These are phyloP conservation scores for Yamadazyma sp. DNA, from an alignment of 805 yeast species.

Conservation along the genomic window DNA sequence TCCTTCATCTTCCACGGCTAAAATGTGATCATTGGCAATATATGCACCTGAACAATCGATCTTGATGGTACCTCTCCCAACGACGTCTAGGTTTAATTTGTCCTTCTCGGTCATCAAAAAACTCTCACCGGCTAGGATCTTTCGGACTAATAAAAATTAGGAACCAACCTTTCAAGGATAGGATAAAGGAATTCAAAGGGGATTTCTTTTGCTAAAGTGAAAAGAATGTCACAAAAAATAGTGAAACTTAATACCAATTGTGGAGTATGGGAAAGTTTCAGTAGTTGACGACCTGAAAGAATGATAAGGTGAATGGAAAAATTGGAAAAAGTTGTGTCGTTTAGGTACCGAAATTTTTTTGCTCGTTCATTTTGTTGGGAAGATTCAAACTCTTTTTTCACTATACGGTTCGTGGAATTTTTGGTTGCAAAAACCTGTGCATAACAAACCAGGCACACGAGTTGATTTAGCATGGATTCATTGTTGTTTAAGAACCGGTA, in stretches of 20 bases:
- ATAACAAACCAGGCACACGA: neutral
- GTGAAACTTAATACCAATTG: too few species aligned
- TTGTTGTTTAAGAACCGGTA: conserved; percentile 5
- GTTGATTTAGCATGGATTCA: conserved; percentile 1
- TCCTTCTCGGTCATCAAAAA: conserved; percentile 4
- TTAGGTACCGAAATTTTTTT: neutral
- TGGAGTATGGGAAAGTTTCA: too few species aligned
- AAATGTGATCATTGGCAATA: conserved; percentile 42
- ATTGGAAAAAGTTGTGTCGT: conserved; percentile 1
- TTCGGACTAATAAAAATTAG: too few species aligned
- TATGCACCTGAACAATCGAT: conserved; percentile 48
- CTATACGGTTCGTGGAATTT: neutral
- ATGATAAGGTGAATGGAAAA: conserved; percentile 3
- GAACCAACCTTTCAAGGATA: too few species aligned
- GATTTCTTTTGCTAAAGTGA: too few species aligned
- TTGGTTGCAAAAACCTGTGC: conserved; percentile 7
- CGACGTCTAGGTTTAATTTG: conserved; percentile 21
- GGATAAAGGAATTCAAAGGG: too few species aligned
- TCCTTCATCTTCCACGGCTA: conserved; percentile 19
- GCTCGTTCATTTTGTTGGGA: conserved; percentile 7
- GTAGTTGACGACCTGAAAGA: neutral
- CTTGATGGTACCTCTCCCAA: conserved; percentile 37
- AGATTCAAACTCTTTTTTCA: neutral
- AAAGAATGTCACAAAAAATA: too few species aligned
- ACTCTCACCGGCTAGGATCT: too few species aligned